Evolutionary conservation across 129 eudicot genomes (phyloP).

Genomic region (Apium graveolens): DNA sequence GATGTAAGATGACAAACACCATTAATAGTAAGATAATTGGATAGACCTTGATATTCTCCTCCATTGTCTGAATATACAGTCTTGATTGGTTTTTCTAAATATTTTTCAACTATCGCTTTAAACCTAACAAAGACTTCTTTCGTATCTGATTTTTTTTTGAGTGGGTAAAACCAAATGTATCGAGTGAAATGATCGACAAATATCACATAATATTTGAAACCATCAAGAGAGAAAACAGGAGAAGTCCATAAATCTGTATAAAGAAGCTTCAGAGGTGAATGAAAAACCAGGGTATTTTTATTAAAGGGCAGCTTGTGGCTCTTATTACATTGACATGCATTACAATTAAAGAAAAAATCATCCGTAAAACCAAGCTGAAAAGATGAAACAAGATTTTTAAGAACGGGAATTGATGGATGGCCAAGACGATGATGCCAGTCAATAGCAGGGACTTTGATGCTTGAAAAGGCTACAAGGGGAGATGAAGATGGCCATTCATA

Average conservation of each 20-base stretch:
- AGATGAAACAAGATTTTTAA: not conserved
- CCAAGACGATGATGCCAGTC: constrained; percentile 5
- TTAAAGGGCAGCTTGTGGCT: no score
- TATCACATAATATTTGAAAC: not conserved
- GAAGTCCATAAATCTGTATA: not conserved
- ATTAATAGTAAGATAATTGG: no score
- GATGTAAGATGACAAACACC: no score
- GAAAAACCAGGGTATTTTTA: no score
- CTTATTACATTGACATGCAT: no score
- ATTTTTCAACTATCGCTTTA: not conserved
- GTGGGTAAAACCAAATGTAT: not conserved
- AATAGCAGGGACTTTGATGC: not conserved
- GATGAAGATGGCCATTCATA: not conserved
- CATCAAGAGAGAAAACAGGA: not conserved
- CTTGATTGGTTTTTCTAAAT: not conserved
- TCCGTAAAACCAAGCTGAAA: no score
- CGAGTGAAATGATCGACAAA: not conserved
- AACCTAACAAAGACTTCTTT: not conserved
- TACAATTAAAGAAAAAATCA: no score
- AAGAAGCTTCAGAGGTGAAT: no score
- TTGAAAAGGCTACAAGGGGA: not conserved
- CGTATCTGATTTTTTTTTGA: not conserved
- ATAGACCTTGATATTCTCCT: not conserved
- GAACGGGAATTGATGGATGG: not conserved
- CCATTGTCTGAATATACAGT: not conserved